These are phyloP conservation scores for Trichoderma koningii DNA, from an alignment of 2,329 filamentous ascomycete genomes.

Conservation along the genomic window DNA sequence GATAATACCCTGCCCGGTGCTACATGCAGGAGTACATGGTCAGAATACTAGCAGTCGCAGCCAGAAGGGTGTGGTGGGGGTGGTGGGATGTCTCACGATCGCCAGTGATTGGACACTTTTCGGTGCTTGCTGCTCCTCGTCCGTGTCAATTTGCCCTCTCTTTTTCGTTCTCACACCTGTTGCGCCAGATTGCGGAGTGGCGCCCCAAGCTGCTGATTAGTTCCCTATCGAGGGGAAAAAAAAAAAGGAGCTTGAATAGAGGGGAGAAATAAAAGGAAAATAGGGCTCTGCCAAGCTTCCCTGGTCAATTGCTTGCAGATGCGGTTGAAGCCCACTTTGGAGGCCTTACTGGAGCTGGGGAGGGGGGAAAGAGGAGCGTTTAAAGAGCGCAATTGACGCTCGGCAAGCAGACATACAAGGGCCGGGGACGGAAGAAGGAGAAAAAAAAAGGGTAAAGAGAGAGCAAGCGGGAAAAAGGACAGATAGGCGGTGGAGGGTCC, in stretches of 20 bases:
- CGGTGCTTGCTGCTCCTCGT: not conserved
- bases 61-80: conserved; percentile 20
- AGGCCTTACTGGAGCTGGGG: not conserved
- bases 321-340: not conserved
- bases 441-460: conserved; percentile 14
- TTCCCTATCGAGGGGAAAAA: not conserved
- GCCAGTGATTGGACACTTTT: conserved; percentile 11
- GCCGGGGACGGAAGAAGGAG: conserved; percentile 7
- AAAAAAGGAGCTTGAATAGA: not conserved
- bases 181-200: conserved; percentile 10
- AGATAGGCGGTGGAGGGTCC: conserved; percentile 17
- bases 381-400: conserved; percentile 10
- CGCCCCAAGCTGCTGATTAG: conserved; percentile 16
- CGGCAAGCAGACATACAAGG: not conserved
- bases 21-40: not conserved
- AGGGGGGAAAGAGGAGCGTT: not conserved
- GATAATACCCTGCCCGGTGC: not conserved
- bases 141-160: not conserved
- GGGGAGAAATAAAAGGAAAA: not conserved
- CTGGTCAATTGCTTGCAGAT: conserved; percentile 14
- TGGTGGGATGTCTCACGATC: conserved; percentile 25
- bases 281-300: not conserved
- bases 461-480: conserved; percentile 19
- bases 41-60: not conserved
- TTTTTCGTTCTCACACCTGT: conserved; percentile 9